These are phyloP conservation scores for Cystobasidiaceae sp. DNA, from an alignment of 1,284 basidiomycete species.

Conservation along the genomic window DNA sequence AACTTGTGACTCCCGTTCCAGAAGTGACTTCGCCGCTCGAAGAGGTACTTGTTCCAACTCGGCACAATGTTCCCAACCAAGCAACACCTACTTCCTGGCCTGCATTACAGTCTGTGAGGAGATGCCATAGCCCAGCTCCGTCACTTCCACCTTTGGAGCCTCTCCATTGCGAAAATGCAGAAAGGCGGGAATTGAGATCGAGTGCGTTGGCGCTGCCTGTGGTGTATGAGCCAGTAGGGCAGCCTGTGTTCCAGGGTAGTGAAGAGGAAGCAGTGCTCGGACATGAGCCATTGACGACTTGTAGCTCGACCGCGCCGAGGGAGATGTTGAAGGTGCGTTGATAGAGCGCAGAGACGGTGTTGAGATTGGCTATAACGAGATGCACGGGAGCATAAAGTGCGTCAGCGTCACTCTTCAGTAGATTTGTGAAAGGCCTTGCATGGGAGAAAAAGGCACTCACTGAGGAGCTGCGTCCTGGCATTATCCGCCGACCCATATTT, in stretches of 20 bases:
- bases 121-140: constrained; percentile 70
- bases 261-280: constrained; percentile 52
- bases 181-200: constrained; percentile 63
- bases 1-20: constrained; percentile 77
- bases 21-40: constrained; percentile 35
- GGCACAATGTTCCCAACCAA: constrained; percentile 73
- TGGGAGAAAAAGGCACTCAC: neutral
- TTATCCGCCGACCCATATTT: constrained; percentile 12
- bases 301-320: constrained; percentile 69
- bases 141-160: constrained; percentile 56
- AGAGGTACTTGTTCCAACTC: constrained; percentile 17
- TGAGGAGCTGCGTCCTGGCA: constrained; percentile 13
- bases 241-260: constrained; percentile 52
- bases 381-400: no score
- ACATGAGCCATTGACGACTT: constrained; percentile 58
- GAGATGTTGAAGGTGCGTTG: constrained; percentile 72
- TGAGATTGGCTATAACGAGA: constrained; percentile 53
- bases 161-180: constrained; percentile 76
- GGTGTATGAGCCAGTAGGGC: constrained; percentile 49
- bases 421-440: no score
- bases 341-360: constrained; percentile 71
- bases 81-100: constrained; percentile 84
- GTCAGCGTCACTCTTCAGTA: no score
- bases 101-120: constrained; percentile 80
- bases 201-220: constrained; percentile 39